phyloP scores from a whole-genome alignment of 2,329 filamentous ascomycete genomes.

The Penicillium sp. region DNA sequence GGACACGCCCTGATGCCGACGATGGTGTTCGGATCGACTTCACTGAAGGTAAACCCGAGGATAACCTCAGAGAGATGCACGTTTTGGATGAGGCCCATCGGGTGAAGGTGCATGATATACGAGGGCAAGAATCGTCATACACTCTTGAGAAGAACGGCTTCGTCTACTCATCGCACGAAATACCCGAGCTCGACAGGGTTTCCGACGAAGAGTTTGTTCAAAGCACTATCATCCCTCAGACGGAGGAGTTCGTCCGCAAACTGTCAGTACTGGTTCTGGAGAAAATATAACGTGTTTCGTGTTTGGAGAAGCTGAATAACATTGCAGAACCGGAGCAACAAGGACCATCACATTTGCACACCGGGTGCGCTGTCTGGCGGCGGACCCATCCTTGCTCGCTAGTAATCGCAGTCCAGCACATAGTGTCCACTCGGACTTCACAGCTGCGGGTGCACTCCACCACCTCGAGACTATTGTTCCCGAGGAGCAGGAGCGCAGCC shows the following conservation, averaged over 20 bases:
- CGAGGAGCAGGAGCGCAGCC: slow-evolving; percentile 10
- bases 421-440: slow-evolving; percentile 24
- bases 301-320: neutral
- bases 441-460: slow-evolving; percentile 7
- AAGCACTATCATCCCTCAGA: slow-evolving; percentile 12
- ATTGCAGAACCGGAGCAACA: slow-evolving; percentile 54
- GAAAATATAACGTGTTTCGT: neutral
- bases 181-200: slow-evolving; percentile 35
- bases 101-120: slow-evolving; percentile 40
- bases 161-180: slow-evolving; percentile 37
- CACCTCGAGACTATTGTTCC: slow-evolving; percentile 6
- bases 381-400: slow-evolving; percentile 26
- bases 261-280: slow-evolving; percentile 1
- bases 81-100: neutral
- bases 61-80: neutral
- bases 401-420: slow-evolving; percentile 20
- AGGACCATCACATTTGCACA: slow-evolving; percentile 63
- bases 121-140: slow-evolving; percentile 45
- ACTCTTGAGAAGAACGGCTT: slow-evolving; percentile 45
- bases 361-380: slow-evolving; percentile 53
- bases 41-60: neutral
- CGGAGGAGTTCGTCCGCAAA: slow-evolving; percentile 10
- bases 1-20: neutral
- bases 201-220: slow-evolving; percentile 20
- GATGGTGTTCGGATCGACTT: neutral